These are phyloP conservation scores for Colletotrichum sp. DNA, from an alignment of 2,329 filamentous ascomycete genomes.

Conservation along the genomic window DNA sequence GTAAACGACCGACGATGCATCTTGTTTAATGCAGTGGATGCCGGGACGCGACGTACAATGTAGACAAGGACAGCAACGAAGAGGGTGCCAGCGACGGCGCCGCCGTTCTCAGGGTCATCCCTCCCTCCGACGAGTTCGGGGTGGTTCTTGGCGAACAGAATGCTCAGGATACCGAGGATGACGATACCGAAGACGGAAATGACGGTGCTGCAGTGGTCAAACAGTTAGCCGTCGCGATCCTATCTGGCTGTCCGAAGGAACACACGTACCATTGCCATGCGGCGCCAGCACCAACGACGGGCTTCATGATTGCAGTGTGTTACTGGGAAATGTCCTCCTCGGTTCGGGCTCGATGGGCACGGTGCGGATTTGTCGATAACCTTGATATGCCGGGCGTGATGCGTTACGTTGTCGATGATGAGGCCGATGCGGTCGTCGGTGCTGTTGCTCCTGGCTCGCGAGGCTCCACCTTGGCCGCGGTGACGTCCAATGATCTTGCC, in stretches of 20 bases:
- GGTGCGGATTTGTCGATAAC: slow-evolving; percentile 12
- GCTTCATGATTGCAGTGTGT: slow-evolving; percentile 76
- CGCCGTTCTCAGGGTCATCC: slow-evolving; percentile 73
- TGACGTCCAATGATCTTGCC: slow-evolving; percentile 18
- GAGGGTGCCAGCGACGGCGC: slow-evolving; percentile 81
- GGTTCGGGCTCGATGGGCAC: background rate
- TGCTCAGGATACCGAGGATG: slow-evolving; percentile 67
- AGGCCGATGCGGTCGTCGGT: slow-evolving; percentile 2
- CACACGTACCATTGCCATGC: slow-evolving; percentile 88
- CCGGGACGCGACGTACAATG: slow-evolving; percentile 64
- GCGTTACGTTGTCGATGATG: background rate
- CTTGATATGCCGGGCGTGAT: background rate
- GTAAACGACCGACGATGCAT: background rate
- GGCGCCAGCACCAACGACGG: slow-evolving; percentile 87
- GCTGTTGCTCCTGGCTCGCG: slow-evolving; percentile 3
- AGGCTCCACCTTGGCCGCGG: slow-evolving; percentile 2
- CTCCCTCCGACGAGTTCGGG: slow-evolving; percentile 82
- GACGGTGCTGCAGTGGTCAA: slow-evolving; percentile 66
- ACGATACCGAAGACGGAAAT: slow-evolving; percentile 70
- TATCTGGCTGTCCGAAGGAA: background rate
- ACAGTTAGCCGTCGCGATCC: background rate
- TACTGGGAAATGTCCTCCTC: background rate
- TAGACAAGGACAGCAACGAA: slow-evolving; percentile 91
- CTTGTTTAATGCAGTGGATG: too few relatives aligned
- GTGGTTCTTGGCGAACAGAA: slow-evolving; percentile 80